Percentiles rank a stretch among this genome's conserved stretches.
Evolutionary conservation across 2,329 filamentous ascomycete genomes (phyloP).

Genomic region (Niveomyces coronatus): DNA sequence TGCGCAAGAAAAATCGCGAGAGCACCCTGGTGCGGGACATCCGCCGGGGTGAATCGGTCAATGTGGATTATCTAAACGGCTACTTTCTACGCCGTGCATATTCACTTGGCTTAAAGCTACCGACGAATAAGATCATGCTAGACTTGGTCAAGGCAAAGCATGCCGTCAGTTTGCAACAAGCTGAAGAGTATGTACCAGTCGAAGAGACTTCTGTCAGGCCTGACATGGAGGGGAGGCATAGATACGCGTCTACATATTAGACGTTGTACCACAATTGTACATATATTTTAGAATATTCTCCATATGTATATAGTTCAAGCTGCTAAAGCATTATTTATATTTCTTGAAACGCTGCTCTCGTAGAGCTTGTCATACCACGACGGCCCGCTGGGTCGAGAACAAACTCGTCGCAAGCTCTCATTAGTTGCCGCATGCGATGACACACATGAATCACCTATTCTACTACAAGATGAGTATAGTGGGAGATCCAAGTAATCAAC

Average conservation of each 20-base stretch:
- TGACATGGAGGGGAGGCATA: slow-evolving; percentile 16
- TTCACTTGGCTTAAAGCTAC: slow-evolving; percentile 60
- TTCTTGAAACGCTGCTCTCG: too few relatives aligned
- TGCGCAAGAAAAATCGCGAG: slow-evolving; percentile 34
- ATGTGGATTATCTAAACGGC: slow-evolving; percentile 79
- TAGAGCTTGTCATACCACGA: too few relatives aligned
- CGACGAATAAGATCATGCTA: slow-evolving; percentile 63
- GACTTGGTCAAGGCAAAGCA: slow-evolving; percentile 64
- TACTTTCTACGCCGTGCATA: slow-evolving; percentile 70
- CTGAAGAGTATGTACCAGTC: slow-evolving; percentile 23
- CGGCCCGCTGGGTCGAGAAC: too few relatives aligned
- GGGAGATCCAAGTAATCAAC: too few relatives aligned
- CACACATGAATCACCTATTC: too few relatives aligned
- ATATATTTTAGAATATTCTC: not conserved
- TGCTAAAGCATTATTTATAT: too few relatives aligned
- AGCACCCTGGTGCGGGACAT: slow-evolving; percentile 62
- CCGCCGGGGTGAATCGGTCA: slow-evolving; percentile 50
- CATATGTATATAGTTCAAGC: not conserved
- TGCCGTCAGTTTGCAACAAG: slow-evolving; percentile 21
- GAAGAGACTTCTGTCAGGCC: slow-evolving; percentile 24
- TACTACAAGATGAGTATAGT: too few relatives aligned
- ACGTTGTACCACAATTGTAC: slow-evolving; percentile 7
- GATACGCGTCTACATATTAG: slow-evolving; percentile 9
- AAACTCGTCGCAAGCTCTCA: too few relatives aligned
- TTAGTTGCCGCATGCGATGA: too few relatives aligned